Evolutionary conservation across 345 rosid genomes (phyloP).

Genomic region (Corchorus olitorius): DNA sequence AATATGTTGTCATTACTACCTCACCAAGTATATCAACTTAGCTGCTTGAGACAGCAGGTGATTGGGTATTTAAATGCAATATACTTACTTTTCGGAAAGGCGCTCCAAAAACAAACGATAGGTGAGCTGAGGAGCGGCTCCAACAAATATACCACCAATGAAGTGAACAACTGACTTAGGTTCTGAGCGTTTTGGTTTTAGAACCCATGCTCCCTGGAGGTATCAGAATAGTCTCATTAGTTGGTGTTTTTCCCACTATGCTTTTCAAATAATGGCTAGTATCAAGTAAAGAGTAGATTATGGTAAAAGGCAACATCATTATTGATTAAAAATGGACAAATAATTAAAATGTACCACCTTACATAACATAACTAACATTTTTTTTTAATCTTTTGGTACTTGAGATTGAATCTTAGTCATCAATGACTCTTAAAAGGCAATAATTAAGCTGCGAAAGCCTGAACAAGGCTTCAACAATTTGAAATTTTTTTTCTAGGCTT

Average conservation of each 20-base stretch:
- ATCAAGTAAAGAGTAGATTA: neutral
- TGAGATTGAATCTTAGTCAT: too few relatives aligned
- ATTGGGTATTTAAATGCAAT: neutral
- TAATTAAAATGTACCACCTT: too few relatives aligned
- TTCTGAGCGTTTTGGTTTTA: constrained; percentile 62
- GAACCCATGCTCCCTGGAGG: constrained; percentile 94
- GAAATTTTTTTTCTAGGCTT: too few relatives aligned
- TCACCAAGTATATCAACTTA: neutral
- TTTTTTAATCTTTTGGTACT: too few relatives aligned
- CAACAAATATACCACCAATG: constrained; percentile 94
- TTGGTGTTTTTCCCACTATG: too few relatives aligned
- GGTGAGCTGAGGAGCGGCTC: constrained; percentile 98
- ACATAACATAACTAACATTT: too few relatives aligned
- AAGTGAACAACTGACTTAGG: constrained; percentile 88
- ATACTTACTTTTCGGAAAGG: constrained; percentile 80
- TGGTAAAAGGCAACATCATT: neutral
- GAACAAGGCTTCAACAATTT: too few relatives aligned
- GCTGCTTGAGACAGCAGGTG: neutral
- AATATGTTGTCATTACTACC: neutral
- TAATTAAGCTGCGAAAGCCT: too few relatives aligned
- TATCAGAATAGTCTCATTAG: neutral
- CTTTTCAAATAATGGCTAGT: neutral
- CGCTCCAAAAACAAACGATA: constrained; percentile 94
- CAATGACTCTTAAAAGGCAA: too few relatives aligned
- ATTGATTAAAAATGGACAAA: neutral